A percentile compares a stretch with the other conserved stretches of the same genome.
These are phyloP conservation scores for Sphagnum contortum DNA, from an alignment of 225 moss, liverwort and hornwort genomes.

Conservation along the genomic window DNA sequence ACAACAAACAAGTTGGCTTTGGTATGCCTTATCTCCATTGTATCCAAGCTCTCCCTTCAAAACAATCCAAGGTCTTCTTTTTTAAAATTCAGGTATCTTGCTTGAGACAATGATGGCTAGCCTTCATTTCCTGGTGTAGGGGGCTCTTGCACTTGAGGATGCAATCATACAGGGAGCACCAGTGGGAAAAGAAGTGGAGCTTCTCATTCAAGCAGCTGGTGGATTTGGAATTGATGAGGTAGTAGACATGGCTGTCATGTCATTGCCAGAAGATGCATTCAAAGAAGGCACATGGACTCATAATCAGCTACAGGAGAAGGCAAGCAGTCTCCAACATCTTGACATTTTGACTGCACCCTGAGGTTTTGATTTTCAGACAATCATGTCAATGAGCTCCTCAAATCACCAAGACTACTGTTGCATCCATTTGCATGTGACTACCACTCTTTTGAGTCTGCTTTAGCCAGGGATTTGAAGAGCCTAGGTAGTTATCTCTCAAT, in stretches of 20 bases:
- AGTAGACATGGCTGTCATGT: slow-evolving; percentile 71
- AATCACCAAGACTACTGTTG: too few species aligned
- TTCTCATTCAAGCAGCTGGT: slow-evolving; percentile 69
- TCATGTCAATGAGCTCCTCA: too few species aligned
- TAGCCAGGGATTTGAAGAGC: too few species aligned
- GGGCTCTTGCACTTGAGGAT: slow-evolving; percentile 92
- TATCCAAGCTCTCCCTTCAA: too few species aligned
- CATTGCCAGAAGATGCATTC: slow-evolving; percentile 68
- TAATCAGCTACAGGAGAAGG: slow-evolving; percentile 69
- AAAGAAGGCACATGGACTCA: slow-evolving; percentile 64
- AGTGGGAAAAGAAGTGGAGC: slow-evolving; percentile 57
- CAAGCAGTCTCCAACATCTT: slow-evolving; percentile 21
- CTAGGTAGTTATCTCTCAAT: too few species aligned
- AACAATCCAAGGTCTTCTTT: too few species aligned
- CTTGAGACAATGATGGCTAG: neutral
- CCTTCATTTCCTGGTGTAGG: slow-evolving; percentile 32
- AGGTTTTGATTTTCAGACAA: too few species aligned
- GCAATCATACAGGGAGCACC: slow-evolving; percentile 75
- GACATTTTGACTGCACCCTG: too few species aligned
- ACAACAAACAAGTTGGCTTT: slow-evolving; percentile 97
- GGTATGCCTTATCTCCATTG: slow-evolving; percentile 32
- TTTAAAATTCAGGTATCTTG: too few species aligned
- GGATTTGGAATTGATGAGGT: slow-evolving; percentile 73
- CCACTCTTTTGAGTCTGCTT: too few species aligned
- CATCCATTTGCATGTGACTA: too few species aligned